Base-by-base conservation (phyloP, 2,329 filamentous ascomycete species). In the Helotiales sp. region DNA sequence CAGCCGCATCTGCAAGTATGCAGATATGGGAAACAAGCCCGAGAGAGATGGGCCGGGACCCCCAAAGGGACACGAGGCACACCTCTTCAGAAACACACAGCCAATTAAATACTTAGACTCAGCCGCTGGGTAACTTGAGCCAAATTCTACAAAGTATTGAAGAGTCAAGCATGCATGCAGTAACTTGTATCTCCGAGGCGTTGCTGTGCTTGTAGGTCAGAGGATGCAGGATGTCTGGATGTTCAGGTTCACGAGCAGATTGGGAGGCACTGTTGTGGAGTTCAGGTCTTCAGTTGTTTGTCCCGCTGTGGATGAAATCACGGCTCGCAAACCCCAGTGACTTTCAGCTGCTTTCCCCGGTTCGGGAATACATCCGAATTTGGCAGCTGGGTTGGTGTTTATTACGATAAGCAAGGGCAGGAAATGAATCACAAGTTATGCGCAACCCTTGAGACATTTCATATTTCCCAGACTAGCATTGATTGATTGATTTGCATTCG, bases 31-130 rank as follows among this genome's bases (percentile, higher is more conserved):
- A 6, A 52, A 30, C 26, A 30, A 52, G 24, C 24, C 47, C 45
- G 45, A 49, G 45, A 20, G 6, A 30, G 47, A 50, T 50, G 24
- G 8, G 24, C 15, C 49, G 15, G 49, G 49, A 52, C 49, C 49
- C 49, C 24, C 28, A n/a, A n/a, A 30, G 15, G 26, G 47, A 61
- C 30, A 45, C 26, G 47, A 49, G 58, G 47, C 58, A 61, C 40
- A 61, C 37, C 26, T 34, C 11, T n/a, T 22, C 5, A 26, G 32
- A 5, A 17, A 26, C 7, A 49, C 22, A 8, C n/a, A 58, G 54
- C 54, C 54, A 37, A 34, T 58, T 22, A 17, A 13, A 22, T 20
- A 11, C 20, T 30, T n/a, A 61, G 40, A 47, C 15, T 20, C 20
- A 49, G 40, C 24, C n/a, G 58, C 6, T 45, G 26, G 40, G 24